Evolutionary conservation across 2,329 filamentous ascomycete genomes (phyloP).

Genomic region (Paracamarosporium sp.): DNA sequence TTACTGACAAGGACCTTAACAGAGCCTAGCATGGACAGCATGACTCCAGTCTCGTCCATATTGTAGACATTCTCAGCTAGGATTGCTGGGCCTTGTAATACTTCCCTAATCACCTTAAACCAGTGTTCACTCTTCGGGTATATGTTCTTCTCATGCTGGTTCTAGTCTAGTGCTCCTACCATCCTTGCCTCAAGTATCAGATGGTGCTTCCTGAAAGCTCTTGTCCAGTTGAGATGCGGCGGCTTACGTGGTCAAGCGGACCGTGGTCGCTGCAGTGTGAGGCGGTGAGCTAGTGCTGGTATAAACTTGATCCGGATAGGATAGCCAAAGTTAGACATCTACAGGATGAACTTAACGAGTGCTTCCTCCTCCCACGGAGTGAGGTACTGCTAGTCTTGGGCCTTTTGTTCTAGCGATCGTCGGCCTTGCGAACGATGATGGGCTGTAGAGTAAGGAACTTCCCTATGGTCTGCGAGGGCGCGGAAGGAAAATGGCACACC

Average conservation of each 20-base stretch:
- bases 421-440: constrained; percentile 27
- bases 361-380: constrained; percentile 35
- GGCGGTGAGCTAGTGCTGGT: constrained; percentile 20
- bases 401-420: constrained; percentile 32
- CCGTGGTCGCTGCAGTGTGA: constrained; percentile 15
- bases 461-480: constrained; percentile 8
- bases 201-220: constrained; percentile 15
- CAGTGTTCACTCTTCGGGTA: constrained; percentile 17
- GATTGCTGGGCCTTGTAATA: constrained; percentile 13
- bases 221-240: constrained; percentile 14
- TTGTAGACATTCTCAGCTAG: constrained; percentile 25
- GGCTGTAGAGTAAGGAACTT: constrained; percentile 31
- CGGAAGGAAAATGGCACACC: constrained; percentile 3
- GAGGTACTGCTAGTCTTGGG: constrained; percentile 36
- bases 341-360: constrained; percentile 24
- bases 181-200: constrained; percentile 14
- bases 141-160: constrained; percentile 20
- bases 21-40: constrained; percentile 11
- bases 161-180: constrained; percentile 18
- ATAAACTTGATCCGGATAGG: constrained; percentile 25
- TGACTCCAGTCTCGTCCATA: constrained; percentile 7
- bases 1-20: not conserved
- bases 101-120: constrained; percentile 10
- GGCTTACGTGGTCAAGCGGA: constrained; percentile 9
- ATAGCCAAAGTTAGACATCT: constrained; percentile 21